These are phyloP conservation scores for Pythium pyrilobum DNA, from an alignment of 352 stramenopile species.

Conservation along the genomic window DNA sequence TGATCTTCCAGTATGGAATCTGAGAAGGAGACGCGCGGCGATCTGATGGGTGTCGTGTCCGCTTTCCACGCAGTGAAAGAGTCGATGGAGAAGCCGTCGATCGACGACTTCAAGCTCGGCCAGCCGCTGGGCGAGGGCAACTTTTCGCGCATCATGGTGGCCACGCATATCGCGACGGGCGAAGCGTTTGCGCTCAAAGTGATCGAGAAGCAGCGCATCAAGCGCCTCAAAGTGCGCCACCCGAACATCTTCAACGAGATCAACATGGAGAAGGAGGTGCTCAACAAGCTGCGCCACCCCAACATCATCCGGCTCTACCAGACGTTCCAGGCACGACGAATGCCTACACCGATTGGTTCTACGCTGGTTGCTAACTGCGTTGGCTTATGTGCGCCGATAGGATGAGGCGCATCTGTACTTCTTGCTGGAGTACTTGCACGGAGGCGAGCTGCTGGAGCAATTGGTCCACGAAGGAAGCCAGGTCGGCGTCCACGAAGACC, in stretches of 20 bases:
- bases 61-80: constrained; percentile 54
- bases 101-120: constrained; percentile 68
- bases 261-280: constrained; percentile 95
- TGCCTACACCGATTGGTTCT: neutral
- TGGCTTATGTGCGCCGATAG: constrained; percentile 13
- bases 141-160: constrained; percentile 92
- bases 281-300: constrained; percentile 84
- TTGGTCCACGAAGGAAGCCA: constrained; percentile 80
- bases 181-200: constrained; percentile 96
- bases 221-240: constrained; percentile 88
- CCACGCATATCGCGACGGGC: constrained; percentile 82
- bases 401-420: constrained; percentile 95
- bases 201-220: constrained; percentile 89
- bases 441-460: constrained; percentile 90
- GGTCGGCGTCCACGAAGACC: constrained; percentile 68
- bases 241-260: constrained; percentile 99
- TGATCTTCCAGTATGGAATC: neutral
- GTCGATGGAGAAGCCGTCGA: constrained; percentile 56
- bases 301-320: constrained; percentile 94
- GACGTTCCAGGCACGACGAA: constrained; percentile 84
- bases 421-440: constrained; percentile 91
- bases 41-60: neutral
- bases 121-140: constrained; percentile 86
- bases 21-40: too few species aligned
- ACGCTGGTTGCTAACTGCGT: too few species aligned